A percentile compares a stretch with the other conserved stretches of the same genome.
phyloP scores from a whole-genome alignment of 1,139 yeast genomes.

The Yamadazyma epiphylla region DNA sequence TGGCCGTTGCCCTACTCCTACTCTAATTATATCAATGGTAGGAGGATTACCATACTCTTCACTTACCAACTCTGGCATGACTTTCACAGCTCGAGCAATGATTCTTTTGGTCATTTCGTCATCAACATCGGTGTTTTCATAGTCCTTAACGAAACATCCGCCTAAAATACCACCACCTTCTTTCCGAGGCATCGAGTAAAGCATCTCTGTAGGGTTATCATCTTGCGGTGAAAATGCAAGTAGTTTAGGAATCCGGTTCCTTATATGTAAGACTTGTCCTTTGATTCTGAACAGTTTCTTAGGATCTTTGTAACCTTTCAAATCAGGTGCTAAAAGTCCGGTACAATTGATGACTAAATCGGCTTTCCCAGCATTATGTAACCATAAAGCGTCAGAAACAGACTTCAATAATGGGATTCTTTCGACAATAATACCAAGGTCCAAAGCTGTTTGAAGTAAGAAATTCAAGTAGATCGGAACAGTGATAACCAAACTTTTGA shows the following conservation, averaged over 20 bases:
- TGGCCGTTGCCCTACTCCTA: constrained; percentile 48
- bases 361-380: constrained; percentile 24
- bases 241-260: constrained; percentile 28
- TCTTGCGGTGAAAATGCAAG: constrained; percentile 29
- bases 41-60: constrained; percentile 26
- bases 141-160: constrained; percentile 36
- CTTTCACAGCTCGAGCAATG: constrained; percentile 34
- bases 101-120: constrained; percentile 34
- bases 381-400: constrained; percentile 24
- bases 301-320: constrained; percentile 31
- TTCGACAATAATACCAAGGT: constrained; percentile 31
- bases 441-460: constrained; percentile 35
- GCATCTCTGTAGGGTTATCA: constrained; percentile 25
- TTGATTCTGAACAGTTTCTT: constrained; percentile 26
- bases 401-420: constrained; percentile 23
- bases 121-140: constrained; percentile 25
- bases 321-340: constrained; percentile 33
- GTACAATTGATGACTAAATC: constrained; percentile 44
- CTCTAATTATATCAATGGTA: constrained; percentile 36
- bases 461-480: constrained; percentile 48
- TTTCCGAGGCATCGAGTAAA: constrained; percentile 49
- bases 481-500: constrained; percentile 47
- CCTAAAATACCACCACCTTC: constrained; percentile 56
- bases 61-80: constrained; percentile 40
- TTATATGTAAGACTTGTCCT: constrained; percentile 39